Evolutionary conservation across 2,329 filamentous ascomycete genomes (phyloP), one percentile per base, ranked within the genome.

Genomic region (Cladosporium sp.): DNA sequence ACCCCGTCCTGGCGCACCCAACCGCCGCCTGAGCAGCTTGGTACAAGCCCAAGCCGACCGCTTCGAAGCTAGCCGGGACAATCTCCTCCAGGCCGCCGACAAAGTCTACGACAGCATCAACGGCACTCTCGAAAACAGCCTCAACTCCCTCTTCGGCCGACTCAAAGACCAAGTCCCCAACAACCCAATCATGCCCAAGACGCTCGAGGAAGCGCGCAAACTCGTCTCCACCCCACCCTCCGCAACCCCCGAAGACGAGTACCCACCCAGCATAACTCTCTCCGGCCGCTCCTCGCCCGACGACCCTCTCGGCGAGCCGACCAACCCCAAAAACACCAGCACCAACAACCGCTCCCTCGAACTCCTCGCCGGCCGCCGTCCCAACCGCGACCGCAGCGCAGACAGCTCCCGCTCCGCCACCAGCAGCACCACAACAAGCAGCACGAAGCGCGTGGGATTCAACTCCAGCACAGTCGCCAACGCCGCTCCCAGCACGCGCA

Each of bases 91-190:
- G 59, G 91, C 89, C 1, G 93, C 93, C 9, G 93, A 99, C 63
- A 90, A 96, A 66, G 82, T 91, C 1, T 77, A 97, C 56, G 95
- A 96, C 64, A 95, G 85, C 30, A 96, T 99, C 58, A 88, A 92
- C 55, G 91, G 80, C 63, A 95, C 89, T 41, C 75, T 97, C 3
- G 91, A 92, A 53, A 90, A 89, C 62, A 96, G 90, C 65, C 95
- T 96, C 71, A 93, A 90, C 54, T 95, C 97, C 66, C 74, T 99
- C 19, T 83, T 99, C 49, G 92, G 92, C 13, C 88, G 90, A 58
- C 76, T 96, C 17, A 89, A 87, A 55, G 90, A 96, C 66, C 77
- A 83, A 59, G 64, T 69, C 2, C 69, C 70, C 22, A 68, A 70
- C 5, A 77, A 83, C 2, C 70, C 54, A 3, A 61, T 61, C 6